Base-by-base conservation (phyloP, 495 filamentous ascomycete genomes). In the Neurospora sp. region DNA sequence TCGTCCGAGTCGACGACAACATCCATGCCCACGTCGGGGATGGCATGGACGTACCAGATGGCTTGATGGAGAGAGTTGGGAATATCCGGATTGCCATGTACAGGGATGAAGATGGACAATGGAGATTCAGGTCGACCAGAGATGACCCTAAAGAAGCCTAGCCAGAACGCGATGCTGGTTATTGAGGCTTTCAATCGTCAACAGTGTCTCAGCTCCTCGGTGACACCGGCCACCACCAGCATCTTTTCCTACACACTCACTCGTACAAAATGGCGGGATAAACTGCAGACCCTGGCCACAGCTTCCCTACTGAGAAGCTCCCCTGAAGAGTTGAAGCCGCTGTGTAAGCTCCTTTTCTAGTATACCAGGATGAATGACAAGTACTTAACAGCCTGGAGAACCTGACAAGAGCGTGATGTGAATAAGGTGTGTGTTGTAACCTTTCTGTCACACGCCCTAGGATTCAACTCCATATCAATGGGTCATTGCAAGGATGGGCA, bases 41-140 rank as follows among this genome's bases (percentile, higher is more conserved):
- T 46, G 81, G 76, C 9, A 82, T 83, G 80, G 79, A 83, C 46
- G 73, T 80, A 42, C 82, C 82, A 0, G 76, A 78, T 31, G 82
- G 82, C 2, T 70, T 83, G 31, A 78, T 79, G 16, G 70, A 75
- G 31, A 73, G 77, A 12, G 77, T 83, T 11, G 82, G 79, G 2
- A 69, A 74, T 9, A 76, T 77, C 9, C 74, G 75, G 69, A 78
- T 83, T 37, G 81, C 81, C 14, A 54, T 83, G 72, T 77, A 79
- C 59, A 77, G 78, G 0, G 59, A 72, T 20, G 76, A 78, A 35
- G 74, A 79, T 42, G 81, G 81, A 9, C 75, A 80, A 70, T 83
- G 80, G 80, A 74, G 78, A 37, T 83, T 83, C 71, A 77, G 78
- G 41, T 73, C 38, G 37, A 40, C 38, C 20, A 70, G 20, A 44